A percentile compares a stretch with the other conserved stretches of the same genome.
These are phyloP conservation scores for Luffa aegyptiaca DNA, from an alignment of 306 rosid genomes.

Conservation along the genomic window DNA sequence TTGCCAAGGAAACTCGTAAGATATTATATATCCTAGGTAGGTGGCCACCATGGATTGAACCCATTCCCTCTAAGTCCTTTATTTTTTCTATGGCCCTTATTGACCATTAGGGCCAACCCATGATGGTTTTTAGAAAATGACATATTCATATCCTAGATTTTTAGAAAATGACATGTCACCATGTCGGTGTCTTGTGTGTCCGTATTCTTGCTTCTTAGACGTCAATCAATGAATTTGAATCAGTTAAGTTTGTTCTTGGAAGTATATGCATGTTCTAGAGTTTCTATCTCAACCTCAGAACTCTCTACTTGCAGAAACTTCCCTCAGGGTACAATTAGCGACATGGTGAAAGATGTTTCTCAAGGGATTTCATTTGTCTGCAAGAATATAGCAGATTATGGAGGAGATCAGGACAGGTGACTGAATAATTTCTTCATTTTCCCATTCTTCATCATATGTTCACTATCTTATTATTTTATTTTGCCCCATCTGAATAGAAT, in stretches of 20 bases:
- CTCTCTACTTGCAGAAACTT: slow-evolving; percentile 57
- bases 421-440: slow-evolving; percentile 10
- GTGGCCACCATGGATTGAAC: too few relatives aligned
- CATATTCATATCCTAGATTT: background rate
- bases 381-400: slow-evolving; percentile 62
- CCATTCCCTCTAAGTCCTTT: too few relatives aligned
- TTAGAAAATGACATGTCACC: background rate
- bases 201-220: background rate
- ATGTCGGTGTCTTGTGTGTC: background rate
- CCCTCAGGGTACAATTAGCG: slow-evolving; percentile 97
- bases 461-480: slow-evolving; percentile 13
- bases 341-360: slow-evolving; percentile 77
- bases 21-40: too few relatives aligned
- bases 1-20: too few relatives aligned
- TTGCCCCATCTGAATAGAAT: slow-evolving; percentile 34
- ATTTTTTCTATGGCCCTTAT: too few relatives aligned
- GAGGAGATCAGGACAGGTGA: slow-evolving; percentile 87
- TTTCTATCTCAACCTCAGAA: background rate
- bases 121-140: too few relatives aligned
- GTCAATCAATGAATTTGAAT: background rate
- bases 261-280: background rate
- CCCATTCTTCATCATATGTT: slow-evolving; percentile 8
- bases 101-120: too few relatives aligned
- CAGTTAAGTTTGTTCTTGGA: background rate
- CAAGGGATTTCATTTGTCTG: slow-evolving; percentile 64